Conservation (phyloP, 495 filamentous ascomycete species). For the Apodospora peruviana region DNA sequence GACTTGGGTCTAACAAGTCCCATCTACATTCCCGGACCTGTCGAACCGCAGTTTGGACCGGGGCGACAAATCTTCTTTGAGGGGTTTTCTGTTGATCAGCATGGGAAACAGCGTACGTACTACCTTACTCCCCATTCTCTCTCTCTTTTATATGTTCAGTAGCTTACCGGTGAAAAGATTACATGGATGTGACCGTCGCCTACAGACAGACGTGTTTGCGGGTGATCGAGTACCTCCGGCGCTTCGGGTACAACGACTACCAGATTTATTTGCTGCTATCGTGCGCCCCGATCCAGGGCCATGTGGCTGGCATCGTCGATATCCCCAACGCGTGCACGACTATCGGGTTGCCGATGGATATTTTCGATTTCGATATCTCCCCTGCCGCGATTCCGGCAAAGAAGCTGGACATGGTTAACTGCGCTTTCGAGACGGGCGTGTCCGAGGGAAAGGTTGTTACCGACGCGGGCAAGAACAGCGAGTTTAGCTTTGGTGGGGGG, state of each 20-base stretch:
- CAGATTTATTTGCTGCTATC: constrained; percentile 87
- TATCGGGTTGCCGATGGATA: constrained; percentile 86
- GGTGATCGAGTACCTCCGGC: constrained; percentile 75
- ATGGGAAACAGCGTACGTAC: constrained; percentile 67
- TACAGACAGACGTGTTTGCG: constrained; percentile 83
- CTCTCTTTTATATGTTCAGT: neutral
- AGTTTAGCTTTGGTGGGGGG: constrained; percentile 46
- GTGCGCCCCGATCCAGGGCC: constrained; percentile 86
- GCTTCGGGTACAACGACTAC: constrained; percentile 71
- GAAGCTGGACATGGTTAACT: constrained; percentile 68
- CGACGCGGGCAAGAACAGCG: constrained; percentile 38
- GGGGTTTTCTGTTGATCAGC: constrained; percentile 87
- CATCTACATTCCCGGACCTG: constrained; percentile 84
- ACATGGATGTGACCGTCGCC: constrained; percentile 86
- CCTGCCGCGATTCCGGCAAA: constrained; percentile 52
- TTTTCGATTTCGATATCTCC: constrained; percentile 91
- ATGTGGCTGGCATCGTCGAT: constrained; percentile 91
- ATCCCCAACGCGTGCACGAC: constrained; percentile 83
- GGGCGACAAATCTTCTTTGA: constrained; percentile 88
- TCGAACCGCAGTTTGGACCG: constrained; percentile 87
- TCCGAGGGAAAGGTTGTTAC: constrained; percentile 38
- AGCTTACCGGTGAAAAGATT: constrained; percentile 38
- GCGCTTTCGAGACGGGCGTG: constrained; percentile 61
- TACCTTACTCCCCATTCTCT: neutral
- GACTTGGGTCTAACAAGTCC: constrained; percentile 78